Evolutionary conservation across 108 stramenopile genomes (phyloP).

Genomic region (Nannochloropsis granulata): DNA sequence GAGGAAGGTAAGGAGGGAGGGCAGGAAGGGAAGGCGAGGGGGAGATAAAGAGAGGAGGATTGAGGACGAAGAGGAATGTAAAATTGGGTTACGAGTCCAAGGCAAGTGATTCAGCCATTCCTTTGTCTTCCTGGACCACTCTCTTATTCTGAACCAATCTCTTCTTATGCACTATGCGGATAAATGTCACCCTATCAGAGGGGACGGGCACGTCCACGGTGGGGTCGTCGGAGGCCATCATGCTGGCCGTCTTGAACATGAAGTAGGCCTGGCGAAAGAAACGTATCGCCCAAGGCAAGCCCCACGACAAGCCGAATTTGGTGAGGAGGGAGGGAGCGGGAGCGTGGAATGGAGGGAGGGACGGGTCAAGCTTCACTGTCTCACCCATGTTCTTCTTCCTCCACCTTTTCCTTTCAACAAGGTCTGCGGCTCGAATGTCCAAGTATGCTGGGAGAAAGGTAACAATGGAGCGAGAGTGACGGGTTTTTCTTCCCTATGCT

Average conservation of each 20-base stretch:
- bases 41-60: neutral
- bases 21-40: neutral
- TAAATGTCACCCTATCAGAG: neutral
- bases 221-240: constrained; percentile 41
- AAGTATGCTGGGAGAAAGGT: constrained; percentile 39
- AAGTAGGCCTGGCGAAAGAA: constrained; percentile 43
- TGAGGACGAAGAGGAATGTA: neutral
- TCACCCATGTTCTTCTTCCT: no score
- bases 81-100: no score
- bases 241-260: constrained; percentile 28
- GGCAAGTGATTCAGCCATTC: no score
- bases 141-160: no score
- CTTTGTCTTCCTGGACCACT: no score
- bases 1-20: neutral
- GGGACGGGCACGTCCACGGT: constrained; percentile 33
- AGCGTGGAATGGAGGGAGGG: neutral
- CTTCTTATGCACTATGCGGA: no score
- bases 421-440: constrained; percentile 38
- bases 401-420: neutral
- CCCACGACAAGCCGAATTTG: constrained; percentile 37
- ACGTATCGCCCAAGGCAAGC: constrained; percentile 19
- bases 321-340: neutral
- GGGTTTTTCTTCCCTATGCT: constrained; percentile 24
- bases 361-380: no score
- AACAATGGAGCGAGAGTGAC: neutral